Evolutionary conservation across 2,329 filamentous ascomycete species (phyloP).

Genomic region (Aspergillus spinulosporus): DNA sequence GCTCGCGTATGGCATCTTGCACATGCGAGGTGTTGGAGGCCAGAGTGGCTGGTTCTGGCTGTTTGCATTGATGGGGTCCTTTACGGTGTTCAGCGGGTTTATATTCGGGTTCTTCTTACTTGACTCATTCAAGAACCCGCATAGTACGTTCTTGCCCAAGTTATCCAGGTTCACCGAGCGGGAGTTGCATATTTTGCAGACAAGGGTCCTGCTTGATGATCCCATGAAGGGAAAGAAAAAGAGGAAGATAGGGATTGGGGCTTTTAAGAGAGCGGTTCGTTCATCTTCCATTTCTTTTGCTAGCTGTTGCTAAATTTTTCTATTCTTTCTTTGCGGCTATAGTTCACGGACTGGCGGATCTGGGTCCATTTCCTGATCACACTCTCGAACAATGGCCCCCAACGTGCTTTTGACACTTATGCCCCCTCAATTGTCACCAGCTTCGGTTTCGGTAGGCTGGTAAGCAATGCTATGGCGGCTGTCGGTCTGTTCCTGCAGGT

Average conservation of each 20-base stretch:
- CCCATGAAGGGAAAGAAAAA: constrained; percentile 15
- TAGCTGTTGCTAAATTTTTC: neutral
- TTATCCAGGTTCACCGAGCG: constrained; percentile 11
- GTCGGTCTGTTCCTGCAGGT: constrained; percentile 15
- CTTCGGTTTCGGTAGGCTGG: constrained; percentile 14
- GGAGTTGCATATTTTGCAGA: constrained; percentile 17
- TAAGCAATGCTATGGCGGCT: constrained; percentile 16
- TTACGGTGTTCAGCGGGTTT: constrained; percentile 13
- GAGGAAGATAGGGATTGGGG: constrained; percentile 4
- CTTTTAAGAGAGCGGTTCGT: constrained; percentile 12
- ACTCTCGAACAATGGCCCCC: constrained; percentile 12
- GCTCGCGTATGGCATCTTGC: constrained; percentile 15
- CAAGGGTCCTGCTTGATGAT: constrained; percentile 17
- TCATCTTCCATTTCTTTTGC: neutral
- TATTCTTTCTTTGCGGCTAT: neutral
- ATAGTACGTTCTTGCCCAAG: constrained; percentile 12
- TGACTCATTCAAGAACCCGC: constrained; percentile 13
- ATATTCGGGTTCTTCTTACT: constrained; percentile 14
- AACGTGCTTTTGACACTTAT: constrained; percentile 16
- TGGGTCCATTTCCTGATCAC: constrained; percentile 18
- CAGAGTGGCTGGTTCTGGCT: constrained; percentile 16
- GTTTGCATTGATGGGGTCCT: constrained; percentile 12
- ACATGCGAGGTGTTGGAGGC: constrained; percentile 11
- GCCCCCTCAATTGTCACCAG: constrained; percentile 18
- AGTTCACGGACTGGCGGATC: constrained; percentile 14